Evolutionary conservation across 73 alveolate genomes (phyloP).

Genomic region (Paramecium bursaria): DNA sequence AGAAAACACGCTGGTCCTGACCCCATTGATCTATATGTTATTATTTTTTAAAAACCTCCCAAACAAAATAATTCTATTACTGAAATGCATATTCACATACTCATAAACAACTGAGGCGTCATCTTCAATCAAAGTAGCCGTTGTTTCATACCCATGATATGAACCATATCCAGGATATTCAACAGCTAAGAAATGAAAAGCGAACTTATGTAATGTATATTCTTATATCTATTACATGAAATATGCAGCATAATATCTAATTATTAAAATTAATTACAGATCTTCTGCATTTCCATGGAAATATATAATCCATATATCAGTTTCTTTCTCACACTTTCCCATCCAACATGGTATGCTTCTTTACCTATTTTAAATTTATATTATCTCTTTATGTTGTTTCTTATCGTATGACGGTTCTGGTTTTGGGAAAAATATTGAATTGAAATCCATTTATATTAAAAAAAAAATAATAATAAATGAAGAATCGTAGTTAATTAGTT

Average conservation of each 20-base stretch:
- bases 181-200: constrained; percentile 85
- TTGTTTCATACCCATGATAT: constrained; percentile 74
- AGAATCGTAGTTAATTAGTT: no score
- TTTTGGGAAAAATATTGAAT: not conserved
- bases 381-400: not conserved
- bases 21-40: constrained; percentile 92
- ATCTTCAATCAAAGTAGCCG: not conserved
- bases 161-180: constrained; percentile 97
- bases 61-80: constrained; percentile 79
- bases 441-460: constrained; percentile 13
- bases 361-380: not conserved
- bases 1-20: constrained; percentile 93
- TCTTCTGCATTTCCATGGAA: constrained; percentile 68
- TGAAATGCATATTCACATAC: constrained; percentile 73
- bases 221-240: constrained; percentile 70
- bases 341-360: constrained; percentile 15
- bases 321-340: not conserved
- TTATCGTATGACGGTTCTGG: not conserved
- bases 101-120: constrained; percentile 83
- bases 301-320: constrained; percentile 53
- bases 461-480: no score
- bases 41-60: constrained; percentile 79
- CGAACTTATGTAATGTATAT: constrained; percentile 62
- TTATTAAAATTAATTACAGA: not conserved
- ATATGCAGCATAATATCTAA: not conserved